phyloP scores from a whole-genome alignment of 352 stramenopile species.

The Globisporangium acanthophoron region DNA sequence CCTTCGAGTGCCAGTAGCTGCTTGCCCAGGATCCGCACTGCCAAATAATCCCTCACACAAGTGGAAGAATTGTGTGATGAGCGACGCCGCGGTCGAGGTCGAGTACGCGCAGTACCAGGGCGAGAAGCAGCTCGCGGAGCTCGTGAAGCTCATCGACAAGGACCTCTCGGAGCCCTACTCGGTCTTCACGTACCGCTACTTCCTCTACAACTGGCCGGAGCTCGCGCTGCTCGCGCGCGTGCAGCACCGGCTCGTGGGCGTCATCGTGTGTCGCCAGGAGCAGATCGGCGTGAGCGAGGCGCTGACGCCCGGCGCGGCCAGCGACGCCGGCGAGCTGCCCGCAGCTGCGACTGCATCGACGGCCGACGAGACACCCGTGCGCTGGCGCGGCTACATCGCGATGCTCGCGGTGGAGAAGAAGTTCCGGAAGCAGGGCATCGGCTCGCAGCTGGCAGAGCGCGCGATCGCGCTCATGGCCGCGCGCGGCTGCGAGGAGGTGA shows the following conservation, averaged over 20 bases:
- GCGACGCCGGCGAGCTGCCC: background rate
- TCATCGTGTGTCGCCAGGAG: conserved; percentile 92
- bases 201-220: conserved; percentile 93
- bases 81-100: conserved; percentile 11
- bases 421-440: conserved; percentile 88
- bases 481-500: conserved; percentile 81
- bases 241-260: conserved; percentile 85
- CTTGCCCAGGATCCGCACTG: too few species aligned
- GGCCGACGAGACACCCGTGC: conserved; percentile 8
- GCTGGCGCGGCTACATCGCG: conserved; percentile 90
- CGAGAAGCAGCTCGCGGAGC: conserved; percentile 87
- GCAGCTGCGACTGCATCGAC: background rate
- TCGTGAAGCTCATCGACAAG: conserved; percentile 93
- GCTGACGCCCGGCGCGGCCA: conserved; percentile 11
- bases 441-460: conserved; percentile 79
- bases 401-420: conserved; percentile 93
- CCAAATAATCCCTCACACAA: too few species aligned
- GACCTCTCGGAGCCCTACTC: conserved; percentile 95
- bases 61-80: background rate
- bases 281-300: conserved; percentile 61
- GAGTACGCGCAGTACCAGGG: conserved; percentile 74
- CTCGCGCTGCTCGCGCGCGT: conserved; percentile 86
- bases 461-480: conserved; percentile 88
- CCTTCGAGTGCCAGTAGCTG: too few species aligned
- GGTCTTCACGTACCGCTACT: conserved; percentile 97